Evolutionary conservation across 1,284 basidiomycete genomes (phyloP), one percentile per base, ranked within the genome.

Genomic region (Leccinum proliferum): DNA sequence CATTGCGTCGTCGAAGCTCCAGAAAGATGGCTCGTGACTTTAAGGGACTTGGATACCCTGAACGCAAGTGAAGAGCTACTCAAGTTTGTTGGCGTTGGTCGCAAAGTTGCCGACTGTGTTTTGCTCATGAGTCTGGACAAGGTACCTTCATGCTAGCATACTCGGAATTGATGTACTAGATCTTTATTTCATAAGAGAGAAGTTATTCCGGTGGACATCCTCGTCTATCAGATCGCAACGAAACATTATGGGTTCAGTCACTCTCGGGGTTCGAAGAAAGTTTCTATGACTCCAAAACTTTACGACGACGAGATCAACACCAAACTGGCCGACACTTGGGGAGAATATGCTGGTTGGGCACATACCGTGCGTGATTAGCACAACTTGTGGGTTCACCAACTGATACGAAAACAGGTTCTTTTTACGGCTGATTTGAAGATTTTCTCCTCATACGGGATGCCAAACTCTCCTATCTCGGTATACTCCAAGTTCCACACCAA

Each of bases 41-140:
- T 94, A n/a, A 81, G 92, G 61, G 69, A 70, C 1, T 64, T 75
- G 64, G 70, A 73, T 21, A 91, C 90, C 3, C 69, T 72, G 0
- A 81, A 83, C 29, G 93, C 93, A 15, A 80, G 95, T 62, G 80
- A 83, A 41, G 85, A 90, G 66, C 80, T 99, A 21, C 76, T 97
- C 46, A 87, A 83, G 70, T 86, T 94, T 66, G 85, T 93, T 55
- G 97, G 97, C 0, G 93, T 99, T 0, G 97, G 97, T 1, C 84
- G 94, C 41, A 99, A 99, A 75, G 95, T 98, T 1, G 94, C 93
- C 1, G 96, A 98, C 72, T 99, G 97, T 72, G 82, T 99, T 39
- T 77, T 98, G 60, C 79, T 99, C 29, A 98, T 99, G 92, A 94
- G 93, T 67, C 75, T 98, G 61, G 93, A 98, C 75, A 94, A 97